These are phyloP conservation scores for Corymbia calophylla DNA, from an alignment of 441 rosid species.

Conservation along the genomic window DNA sequence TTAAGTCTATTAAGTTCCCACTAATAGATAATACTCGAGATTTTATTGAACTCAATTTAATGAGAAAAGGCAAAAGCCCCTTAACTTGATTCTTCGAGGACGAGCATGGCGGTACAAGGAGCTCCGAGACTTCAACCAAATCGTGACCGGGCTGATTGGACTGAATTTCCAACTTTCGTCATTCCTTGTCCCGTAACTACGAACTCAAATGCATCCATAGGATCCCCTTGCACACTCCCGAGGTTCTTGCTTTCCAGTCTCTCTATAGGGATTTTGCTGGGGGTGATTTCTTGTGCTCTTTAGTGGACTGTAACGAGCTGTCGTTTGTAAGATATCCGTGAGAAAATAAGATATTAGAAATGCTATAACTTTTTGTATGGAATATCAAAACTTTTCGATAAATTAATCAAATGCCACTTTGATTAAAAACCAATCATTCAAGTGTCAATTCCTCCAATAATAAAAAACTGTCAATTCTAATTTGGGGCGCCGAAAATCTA, in stretches of 20 bases:
- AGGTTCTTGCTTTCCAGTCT: neutral
- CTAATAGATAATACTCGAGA: neutral
- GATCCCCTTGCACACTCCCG: neutral
- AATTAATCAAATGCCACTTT: too few relatives aligned
- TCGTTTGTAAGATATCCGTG: neutral
- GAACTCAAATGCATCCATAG: neutral
- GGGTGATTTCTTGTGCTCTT: neutral
- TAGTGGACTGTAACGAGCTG: neutral
- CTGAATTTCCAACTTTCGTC: neutral
- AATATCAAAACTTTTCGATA: neutral
- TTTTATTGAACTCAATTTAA: neutral
- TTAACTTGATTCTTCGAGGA: neutral
- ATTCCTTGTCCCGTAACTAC: neutral
- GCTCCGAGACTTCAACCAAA: neutral
- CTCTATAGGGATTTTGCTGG: neutral
- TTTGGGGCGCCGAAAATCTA: too few relatives aligned
- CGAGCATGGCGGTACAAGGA: neutral
- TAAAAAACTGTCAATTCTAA: too few relatives aligned
- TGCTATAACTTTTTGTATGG: neutral
- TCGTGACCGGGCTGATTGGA: neutral
- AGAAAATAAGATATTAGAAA: neutral
- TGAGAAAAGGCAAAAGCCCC: neutral
- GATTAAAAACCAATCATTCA: too few relatives aligned
- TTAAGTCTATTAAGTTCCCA: neutral
- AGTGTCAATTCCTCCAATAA: too few relatives aligned